These are phyloP conservation scores for Trichomonas tenax DNA, from an alignment of 208 protist species.

Conservation along the genomic window DNA sequence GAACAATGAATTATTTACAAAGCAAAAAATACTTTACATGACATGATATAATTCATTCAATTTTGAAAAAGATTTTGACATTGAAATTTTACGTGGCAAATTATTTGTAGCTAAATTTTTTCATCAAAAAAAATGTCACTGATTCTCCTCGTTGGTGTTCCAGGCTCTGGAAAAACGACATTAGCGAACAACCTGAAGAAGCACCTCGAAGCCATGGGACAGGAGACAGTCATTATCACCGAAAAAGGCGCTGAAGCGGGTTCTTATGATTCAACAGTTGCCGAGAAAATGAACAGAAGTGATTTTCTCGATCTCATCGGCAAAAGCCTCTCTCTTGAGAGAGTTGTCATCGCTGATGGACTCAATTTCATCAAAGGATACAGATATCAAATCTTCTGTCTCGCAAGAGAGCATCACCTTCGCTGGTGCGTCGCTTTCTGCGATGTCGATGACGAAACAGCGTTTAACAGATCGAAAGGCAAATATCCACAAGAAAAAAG, in stretches of 20 bases:
- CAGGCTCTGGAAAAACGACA: not conserved
- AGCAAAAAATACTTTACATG: too few species aligned
- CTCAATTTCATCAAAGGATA: constrained; percentile 15
- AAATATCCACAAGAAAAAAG: not conserved
- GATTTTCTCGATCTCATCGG: not conserved
- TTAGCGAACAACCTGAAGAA: not conserved
- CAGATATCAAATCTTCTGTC: not conserved
- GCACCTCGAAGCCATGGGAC: not conserved
- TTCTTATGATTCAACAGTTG: not conserved
- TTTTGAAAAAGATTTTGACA: too few species aligned
- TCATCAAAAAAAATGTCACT: not conserved
- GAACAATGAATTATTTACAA: too few species aligned
- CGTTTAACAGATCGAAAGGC: not conserved
- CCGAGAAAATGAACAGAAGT: not conserved
- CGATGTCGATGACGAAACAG: not conserved
- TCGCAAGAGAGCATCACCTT: not conserved
- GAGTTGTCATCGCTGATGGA: constrained; percentile 8
- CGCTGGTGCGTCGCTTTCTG: not conserved
- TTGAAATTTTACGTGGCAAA: too few species aligned
- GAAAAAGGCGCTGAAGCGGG: not conserved
- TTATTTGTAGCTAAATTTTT: not conserved
- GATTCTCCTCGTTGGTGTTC: not conserved
- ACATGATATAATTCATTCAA: too few species aligned
- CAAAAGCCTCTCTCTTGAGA: not conserved
- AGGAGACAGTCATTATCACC: not conserved